Base-by-base conservation (phyloP, 257 asterid genomes). In the Catharanthus roseus region DNA sequence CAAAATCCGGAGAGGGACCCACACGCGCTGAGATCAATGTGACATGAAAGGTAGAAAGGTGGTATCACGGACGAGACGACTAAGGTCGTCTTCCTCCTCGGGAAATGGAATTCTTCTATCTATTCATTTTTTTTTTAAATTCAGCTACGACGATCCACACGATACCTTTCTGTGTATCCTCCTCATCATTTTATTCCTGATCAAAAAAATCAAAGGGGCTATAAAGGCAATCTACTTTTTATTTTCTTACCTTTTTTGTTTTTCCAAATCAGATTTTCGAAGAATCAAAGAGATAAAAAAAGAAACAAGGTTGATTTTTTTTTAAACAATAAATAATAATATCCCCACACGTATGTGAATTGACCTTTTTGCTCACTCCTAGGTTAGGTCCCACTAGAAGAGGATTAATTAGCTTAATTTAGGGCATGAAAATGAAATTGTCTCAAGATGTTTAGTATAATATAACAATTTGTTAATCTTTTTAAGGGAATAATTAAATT, bases 161-260 rank as follows among this genome's bases (percentile, higher is more conserved):
- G 4, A 4, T n/a, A n/a, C n/a, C n/a, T n/a, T n/a, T n/a, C n/a
- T n/a, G n/a, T n/a, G n/a, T n/a, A n/a, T n/a, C n/a, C n/a, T n/a
- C n/a, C n/a, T n/a, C n/a, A n/a, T n/a, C n/a, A n/a, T n/a, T 82
- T 82, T 77, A 80, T 75, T 78, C 85, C 84, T 62, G 84, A 78
- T 77, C 75, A 72, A 79, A 77, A 38, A 79, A 77, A n/a, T n/a
- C n/a, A n/a, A n/a, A n/a, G n/a, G 81, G 85, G 66, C 81, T 24
- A 69, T 67, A 87, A 90, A 90, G 97, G 85, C 83, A 54, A 74
- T 66, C 12, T 26, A 74, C 95, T 86, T 91, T 88, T 83, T 77
- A n/a, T 58, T 62, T 72, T 78, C 80, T 50, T 6, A 49, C 68
- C 38, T 70, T 39, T n/a, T 38, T 51, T 29, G 65, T 3, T 49